phyloP scores from a whole-genome alignment of 371 early-diverging fungal species.

The Mucor piriformis region DNA sequence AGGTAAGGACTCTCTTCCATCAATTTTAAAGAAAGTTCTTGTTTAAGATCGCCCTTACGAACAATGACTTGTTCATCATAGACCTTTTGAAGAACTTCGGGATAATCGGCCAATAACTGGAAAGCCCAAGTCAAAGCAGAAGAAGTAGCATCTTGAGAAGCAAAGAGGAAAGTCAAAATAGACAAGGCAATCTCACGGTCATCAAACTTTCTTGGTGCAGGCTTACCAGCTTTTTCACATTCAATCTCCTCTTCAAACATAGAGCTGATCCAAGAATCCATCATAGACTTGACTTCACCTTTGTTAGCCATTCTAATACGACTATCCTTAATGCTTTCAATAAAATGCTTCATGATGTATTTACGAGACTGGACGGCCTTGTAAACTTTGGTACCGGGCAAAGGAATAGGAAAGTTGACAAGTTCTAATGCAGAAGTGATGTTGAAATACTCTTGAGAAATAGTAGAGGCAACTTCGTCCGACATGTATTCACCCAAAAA shows the following conservation, averaged over 20 bases:
- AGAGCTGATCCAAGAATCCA: conserved; percentile 55
- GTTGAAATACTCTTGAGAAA: conserved; percentile 54
- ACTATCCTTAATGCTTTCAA: conserved; percentile 43
- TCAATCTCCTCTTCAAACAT: conserved; percentile 45
- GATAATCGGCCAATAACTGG: conserved; percentile 55
- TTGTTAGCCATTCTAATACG: conserved; percentile 44
- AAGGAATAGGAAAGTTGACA: conserved; percentile 59
- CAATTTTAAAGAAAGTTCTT: conserved; percentile 40
- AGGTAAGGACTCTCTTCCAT: conserved; percentile 47
- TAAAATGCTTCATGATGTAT: conserved; percentile 54
- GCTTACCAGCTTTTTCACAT: conserved; percentile 34
- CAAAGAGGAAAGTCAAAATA: conserved; percentile 54
- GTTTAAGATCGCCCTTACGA: conserved; percentile 35
- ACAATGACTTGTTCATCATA: conserved; percentile 44
- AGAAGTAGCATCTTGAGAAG: conserved; percentile 58
- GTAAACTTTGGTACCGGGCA: conserved; percentile 60
- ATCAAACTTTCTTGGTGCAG: conserved; percentile 47
- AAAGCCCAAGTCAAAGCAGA: conserved; percentile 58
- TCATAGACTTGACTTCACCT: conserved; percentile 44
- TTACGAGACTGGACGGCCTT: conserved; percentile 57
- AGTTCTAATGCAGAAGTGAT: conserved; percentile 60
- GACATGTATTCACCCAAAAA: conserved; percentile 55
- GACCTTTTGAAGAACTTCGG: conserved; percentile 48
- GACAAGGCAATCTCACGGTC: conserved; percentile 55
- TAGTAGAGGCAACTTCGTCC: conserved; percentile 43